Evolutionary conservation across 192 early-diverging fungal species (phyloP).

Genomic region (Coemansia sp.): DNA sequence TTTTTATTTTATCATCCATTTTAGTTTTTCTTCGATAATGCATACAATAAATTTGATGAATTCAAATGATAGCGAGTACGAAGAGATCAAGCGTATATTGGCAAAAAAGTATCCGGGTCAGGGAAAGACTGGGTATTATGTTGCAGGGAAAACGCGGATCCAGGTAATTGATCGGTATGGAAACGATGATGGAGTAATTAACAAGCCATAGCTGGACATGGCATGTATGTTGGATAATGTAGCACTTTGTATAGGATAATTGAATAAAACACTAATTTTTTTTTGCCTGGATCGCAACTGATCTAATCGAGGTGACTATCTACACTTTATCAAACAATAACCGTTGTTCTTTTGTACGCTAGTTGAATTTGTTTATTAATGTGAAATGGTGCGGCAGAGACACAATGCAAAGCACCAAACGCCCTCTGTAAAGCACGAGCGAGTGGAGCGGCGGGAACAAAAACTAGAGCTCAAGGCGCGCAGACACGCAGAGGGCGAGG

Average conservation of each 20-base stretch:
- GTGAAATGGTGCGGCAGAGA: not conserved
- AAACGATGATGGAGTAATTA: not conserved
- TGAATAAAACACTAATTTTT: too few species aligned
- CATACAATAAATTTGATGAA: not conserved
- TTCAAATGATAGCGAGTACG: not conserved
- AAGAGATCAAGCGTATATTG: not conserved
- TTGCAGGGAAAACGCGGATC: not conserved
- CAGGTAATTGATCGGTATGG: not conserved
- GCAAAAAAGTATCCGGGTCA: not conserved
- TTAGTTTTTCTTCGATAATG: not conserved
- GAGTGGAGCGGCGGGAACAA: constrained; percentile 7
- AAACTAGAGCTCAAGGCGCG: constrained; percentile 9
- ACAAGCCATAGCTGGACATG: not conserved
- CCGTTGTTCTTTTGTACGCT: not conserved
- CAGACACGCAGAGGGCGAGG: not conserved
- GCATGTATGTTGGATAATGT: too few species aligned
- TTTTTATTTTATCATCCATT: not conserved
- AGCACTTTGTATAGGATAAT: too few species aligned
- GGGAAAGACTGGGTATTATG: not conserved
- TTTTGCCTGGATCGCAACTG: too few species aligned
- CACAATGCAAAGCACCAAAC: constrained; percentile 6
- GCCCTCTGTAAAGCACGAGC: constrained; percentile 9
- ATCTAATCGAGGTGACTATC: not conserved
- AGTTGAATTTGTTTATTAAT: not conserved
- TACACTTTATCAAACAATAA: not conserved